Evolutionary conservation across 306 rosid genomes (phyloP).

Genomic region (Ormosia emarginata): DNA sequence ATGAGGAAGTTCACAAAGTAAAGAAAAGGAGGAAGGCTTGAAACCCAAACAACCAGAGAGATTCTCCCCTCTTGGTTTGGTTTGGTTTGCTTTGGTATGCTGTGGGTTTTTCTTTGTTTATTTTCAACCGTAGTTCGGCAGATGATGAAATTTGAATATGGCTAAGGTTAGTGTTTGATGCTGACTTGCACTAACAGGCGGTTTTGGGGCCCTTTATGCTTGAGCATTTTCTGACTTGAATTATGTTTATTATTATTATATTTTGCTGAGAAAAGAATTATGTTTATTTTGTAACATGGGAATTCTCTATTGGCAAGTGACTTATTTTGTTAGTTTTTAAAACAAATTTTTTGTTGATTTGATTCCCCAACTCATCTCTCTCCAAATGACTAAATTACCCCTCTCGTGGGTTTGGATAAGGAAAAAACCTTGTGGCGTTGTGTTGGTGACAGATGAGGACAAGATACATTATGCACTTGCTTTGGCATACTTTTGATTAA

Average conservation of each 20-base stretch:
- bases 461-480: background rate
- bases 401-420: constrained; percentile 21
- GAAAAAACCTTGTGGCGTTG: background rate
- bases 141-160: constrained; percentile 46
- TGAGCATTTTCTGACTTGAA: constrained; percentile 26
- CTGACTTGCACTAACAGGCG: constrained; percentile 50
- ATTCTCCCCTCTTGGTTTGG: constrained; percentile 41
- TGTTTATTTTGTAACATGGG: constrained; percentile 5
- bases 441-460: constrained; percentile 1
- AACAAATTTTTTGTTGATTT: constrained; percentile 18
- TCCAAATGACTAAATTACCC: constrained; percentile 28
- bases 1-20: constrained; percentile 7
- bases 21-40: constrained; percentile 38
- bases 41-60: constrained; percentile 54
- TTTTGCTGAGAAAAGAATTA: background rate
- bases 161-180: constrained; percentile 43
- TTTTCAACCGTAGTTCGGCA: constrained; percentile 32
- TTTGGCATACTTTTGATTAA: background rate
- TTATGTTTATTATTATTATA: background rate
- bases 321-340: background rate
- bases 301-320: background rate
- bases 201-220: constrained; percentile 27
- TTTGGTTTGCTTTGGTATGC: constrained; percentile 32
- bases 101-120: constrained; percentile 31
- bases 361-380: constrained; percentile 20